Conservation (phyloP, 2,329 filamentous ascomycete genomes). For the Venturia pyrina region DNA sequence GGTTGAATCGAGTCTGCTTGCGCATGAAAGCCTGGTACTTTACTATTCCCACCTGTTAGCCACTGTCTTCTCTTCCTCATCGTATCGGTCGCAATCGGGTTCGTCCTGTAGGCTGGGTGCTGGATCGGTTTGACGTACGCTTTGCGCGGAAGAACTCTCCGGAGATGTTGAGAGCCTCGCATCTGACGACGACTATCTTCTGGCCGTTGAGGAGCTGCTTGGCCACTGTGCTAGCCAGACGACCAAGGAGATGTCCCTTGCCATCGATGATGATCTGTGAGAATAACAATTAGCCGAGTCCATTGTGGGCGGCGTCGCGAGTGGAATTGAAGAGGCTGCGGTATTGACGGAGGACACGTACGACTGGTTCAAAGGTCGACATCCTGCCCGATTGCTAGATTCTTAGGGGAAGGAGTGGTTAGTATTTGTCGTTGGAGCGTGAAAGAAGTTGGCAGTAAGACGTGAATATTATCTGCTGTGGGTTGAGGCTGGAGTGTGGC, state of each 20-base stretch:
- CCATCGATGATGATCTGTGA: constrained; percentile 94
- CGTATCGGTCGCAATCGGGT: neutral
- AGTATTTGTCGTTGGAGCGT: constrained; percentile 9
- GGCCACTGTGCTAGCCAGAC: constrained; percentile 93
- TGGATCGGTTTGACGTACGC: constrained; percentile 60
- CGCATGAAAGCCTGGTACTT: constrained; percentile 99
- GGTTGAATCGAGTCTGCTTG: constrained; percentile 99
- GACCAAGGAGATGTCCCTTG: constrained; percentile 99
- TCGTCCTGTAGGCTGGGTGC: neutral
- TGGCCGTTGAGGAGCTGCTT: constrained; percentile 98
- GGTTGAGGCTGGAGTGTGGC: no score
- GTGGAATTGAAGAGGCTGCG: neutral
- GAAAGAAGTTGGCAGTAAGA: neutral
- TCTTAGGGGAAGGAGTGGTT: neutral
- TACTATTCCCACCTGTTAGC: constrained; percentile 49
- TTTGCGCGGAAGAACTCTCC: constrained; percentile 99
- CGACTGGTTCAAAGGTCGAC: constrained; percentile 58
- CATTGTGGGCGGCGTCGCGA: constrained; percentile 3
- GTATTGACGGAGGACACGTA: constrained; percentile 33
- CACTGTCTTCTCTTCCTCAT: constrained; percentile 34
- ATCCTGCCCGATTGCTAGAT: constrained; percentile 36
- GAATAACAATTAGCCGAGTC: constrained; percentile 22
- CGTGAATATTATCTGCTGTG: neutral
- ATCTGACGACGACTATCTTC: constrained; percentile 98
- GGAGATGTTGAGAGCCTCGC: constrained; percentile 99